Base-by-base conservation (phyloP, 805 yeast species). In the Wickerhamomyces silvicola region DNA sequence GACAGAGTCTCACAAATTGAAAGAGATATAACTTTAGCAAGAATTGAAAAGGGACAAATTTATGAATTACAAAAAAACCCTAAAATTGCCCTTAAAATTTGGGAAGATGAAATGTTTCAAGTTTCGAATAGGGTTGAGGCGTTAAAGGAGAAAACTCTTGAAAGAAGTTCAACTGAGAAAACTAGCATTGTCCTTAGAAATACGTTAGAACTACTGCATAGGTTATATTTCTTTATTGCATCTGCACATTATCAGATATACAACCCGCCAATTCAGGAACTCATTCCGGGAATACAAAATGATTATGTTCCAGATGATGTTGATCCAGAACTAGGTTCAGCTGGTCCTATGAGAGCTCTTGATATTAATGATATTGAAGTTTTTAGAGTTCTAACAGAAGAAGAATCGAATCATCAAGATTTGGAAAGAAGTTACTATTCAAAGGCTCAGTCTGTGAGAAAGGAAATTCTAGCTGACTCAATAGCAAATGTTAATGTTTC, bases 191-290 rank as follows among this genome's bases (percentile, higher is more conserved):
- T 22, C 24, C 29, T 28, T 57, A 82, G 39, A 48, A 60, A 10
- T 69, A 77, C 75, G 1, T 43, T 68, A 20, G 81, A 84, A 31
- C 47, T 75, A 9, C 57, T 84, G 11, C 97, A 92, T 52, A 78
- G 88, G 31, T 68, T 80, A 27, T 81, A 74, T 48, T 90, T 88
- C 49, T 73, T 86, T 39, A 61, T 82, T 17, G 97, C 85, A 0
- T 75, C 87, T 2, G 72, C 82, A 0, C 73, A 81, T 47, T 83
- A 68, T 41, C 88, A 81, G 44, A 50, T 64, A 21, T 62, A 64
- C 27, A 49, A 59, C 10, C 68, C 65, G 7, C 54, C 57, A 46
- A 16, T 39, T 6, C 27, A 27, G 4, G 21, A 26, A 2, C 36
- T 57, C 24, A 54, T 57, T 9, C 55, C 56, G 27, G 48, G 41